A percentile compares a stretch with the other conserved stretches of the same genome.
These are phyloP conservation scores for Pichia sp. DNA, from an alignment of 1,139 yeast species.

Conservation along the genomic window DNA sequence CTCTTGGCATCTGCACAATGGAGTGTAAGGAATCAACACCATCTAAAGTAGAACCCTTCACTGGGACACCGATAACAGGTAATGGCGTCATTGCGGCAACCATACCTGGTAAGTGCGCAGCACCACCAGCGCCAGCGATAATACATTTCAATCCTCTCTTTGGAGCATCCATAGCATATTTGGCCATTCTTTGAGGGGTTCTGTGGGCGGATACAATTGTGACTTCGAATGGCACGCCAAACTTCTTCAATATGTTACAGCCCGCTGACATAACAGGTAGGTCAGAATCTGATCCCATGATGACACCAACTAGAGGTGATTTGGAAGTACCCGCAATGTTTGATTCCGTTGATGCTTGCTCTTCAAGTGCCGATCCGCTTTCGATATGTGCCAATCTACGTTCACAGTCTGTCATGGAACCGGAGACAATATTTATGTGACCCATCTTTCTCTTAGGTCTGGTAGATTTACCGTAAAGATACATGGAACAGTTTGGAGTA, in stretches of 20 bases:
- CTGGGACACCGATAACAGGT: constrained; percentile 98
- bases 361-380: constrained; percentile 30
- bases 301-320: constrained; percentile 77
- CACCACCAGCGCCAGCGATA: constrained; percentile 99
- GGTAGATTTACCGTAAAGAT: constrained; percentile 83
- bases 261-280: constrained; percentile 94
- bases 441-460: constrained; percentile 92
- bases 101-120: constrained; percentile 99
- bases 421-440: constrained; percentile 81
- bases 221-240: constrained; percentile 88
- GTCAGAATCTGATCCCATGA: constrained; percentile 99
- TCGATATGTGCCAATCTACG: constrained; percentile 57
- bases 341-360: constrained; percentile 22
- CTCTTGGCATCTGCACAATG: constrained; percentile 98
- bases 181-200: constrained; percentile 91
- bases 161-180: constrained; percentile 83
- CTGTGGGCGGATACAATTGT: constrained; percentile 98
- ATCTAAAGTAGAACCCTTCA: constrained; percentile 85
- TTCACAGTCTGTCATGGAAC: constrained; percentile 79
- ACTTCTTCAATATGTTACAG: constrained; percentile 72
- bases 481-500: constrained; percentile 85
- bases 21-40: constrained; percentile 97
- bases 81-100: constrained; percentile 97
- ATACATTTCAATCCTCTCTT: constrained; percentile 81
- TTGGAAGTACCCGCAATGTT: constrained; percentile 28